Conservation (phyloP, 108 stramenopile genomes). For the Cylindrotheca closterium region DNA sequence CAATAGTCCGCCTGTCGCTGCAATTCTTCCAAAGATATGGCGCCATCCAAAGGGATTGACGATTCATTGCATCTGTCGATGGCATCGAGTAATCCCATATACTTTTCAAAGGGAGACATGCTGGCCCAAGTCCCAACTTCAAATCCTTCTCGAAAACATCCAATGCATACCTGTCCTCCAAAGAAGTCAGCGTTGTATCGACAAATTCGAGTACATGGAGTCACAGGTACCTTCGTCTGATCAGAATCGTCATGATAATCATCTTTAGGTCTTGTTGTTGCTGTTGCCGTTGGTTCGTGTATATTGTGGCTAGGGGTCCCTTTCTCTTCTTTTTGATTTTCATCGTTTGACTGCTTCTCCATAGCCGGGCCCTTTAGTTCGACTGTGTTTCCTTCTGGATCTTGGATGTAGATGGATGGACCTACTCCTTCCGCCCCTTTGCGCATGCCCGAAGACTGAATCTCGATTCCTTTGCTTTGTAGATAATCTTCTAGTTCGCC, state of each 20-base stretch:
- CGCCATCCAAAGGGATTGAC: not conserved
- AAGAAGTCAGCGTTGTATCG: conserved; percentile 64
- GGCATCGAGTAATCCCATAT: conserved; percentile 49
- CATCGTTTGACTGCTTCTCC: not conserved
- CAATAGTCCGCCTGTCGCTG: conserved; percentile 12
- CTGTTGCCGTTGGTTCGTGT: not conserved
- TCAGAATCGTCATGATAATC: not conserved
- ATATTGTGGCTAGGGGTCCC: not conserved
- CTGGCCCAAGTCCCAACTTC: conserved; percentile 61
- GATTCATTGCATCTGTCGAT: conserved; percentile 36
- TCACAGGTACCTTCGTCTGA: conserved; percentile 9
- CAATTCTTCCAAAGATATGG: conserved; percentile 3
- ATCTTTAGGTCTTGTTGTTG: not conserved
- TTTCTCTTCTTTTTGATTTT: not conserved
- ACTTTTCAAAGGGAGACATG: conserved; percentile 50
- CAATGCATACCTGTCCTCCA: conserved; percentile 68
- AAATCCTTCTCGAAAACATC: conserved; percentile 70
- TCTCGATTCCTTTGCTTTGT: conserved; percentile 17
- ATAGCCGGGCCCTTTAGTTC: conserved; percentile 39
- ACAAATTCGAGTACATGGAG: conserved; percentile 70
- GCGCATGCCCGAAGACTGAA: conserved; percentile 30
- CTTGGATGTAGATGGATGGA: conserved; percentile 38
- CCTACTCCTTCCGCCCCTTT: conserved; percentile 52
- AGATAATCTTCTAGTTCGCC: conserved; percentile 24
- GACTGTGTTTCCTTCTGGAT: conserved; percentile 49